Evolutionary conservation across 441 rosid genomes (phyloP).

Genomic region (Croton setiger): DNA sequence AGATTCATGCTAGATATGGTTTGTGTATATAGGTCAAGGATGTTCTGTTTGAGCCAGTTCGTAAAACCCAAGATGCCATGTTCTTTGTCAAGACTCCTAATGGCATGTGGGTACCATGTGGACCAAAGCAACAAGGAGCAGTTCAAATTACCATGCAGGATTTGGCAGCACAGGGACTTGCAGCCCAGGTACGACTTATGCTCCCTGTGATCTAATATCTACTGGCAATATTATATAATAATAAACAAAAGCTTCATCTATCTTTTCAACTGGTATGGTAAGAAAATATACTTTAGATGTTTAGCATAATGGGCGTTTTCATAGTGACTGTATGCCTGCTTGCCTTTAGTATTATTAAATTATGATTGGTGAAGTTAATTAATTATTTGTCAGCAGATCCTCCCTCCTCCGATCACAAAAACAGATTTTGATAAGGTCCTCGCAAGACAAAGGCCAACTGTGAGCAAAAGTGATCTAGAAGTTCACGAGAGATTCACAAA

Average conservation of each 20-base stretch:
- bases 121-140: conserved; percentile 86
- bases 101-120: conserved; percentile 93
- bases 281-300: neutral
- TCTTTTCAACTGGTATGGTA: neutral
- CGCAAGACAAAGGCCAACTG: conserved; percentile 96
- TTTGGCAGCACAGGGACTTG: conserved; percentile 79
- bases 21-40: conserved; percentile 63
- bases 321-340: neutral
- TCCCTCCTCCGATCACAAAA: conserved; percentile 85
- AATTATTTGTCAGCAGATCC: conserved; percentile 57
- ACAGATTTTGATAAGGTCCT: conserved; percentile 95
- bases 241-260: neutral
- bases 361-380: conserved; percentile 11
- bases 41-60: conserved; percentile 96
- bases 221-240: neutral
- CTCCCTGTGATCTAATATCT: neutral
- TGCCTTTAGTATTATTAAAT: neutral
- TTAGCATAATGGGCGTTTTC: neutral
- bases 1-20: neutral
- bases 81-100: conserved; percentile 62
- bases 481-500: conserved; percentile 98
- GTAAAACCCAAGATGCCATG: conserved; percentile 99
- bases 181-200: conserved; percentile 49
- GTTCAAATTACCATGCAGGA: conserved; percentile 91
- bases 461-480: conserved; percentile 88